Conservation (phyloP, 2,329 filamentous ascomycete genomes). For the Arachnomyces sp. region DNA sequence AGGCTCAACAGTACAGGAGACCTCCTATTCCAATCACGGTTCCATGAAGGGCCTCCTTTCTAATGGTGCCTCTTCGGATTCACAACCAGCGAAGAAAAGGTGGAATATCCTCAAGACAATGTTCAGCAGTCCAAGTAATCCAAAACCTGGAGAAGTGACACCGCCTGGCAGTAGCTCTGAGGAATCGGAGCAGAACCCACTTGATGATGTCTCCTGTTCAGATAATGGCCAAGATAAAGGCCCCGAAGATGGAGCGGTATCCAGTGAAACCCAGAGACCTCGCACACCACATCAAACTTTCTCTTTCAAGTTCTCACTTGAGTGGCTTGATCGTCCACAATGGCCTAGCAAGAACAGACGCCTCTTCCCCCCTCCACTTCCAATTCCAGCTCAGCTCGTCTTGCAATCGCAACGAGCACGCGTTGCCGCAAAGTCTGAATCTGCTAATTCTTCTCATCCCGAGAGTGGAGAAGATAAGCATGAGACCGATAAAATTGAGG, state of each 20-base stretch:
- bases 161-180: conserved; percentile 33
- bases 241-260: not conserved
- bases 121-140: conserved; percentile 39
- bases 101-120: conserved; percentile 47
- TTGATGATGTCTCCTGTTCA: conserved; percentile 13
- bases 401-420: conserved; percentile 33
- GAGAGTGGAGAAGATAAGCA: conserved; percentile 15
- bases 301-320: conserved; percentile 62
- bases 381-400: conserved; percentile 47
- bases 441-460: no score
- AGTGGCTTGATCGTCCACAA: conserved; percentile 52
- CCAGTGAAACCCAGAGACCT: conserved; percentile 17
- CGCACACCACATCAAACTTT: conserved; percentile 47
- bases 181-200: conserved; percentile 8
- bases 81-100: conserved; percentile 31
- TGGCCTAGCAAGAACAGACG: conserved; percentile 45
- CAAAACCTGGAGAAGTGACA: conserved; percentile 37
- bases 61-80: conserved; percentile 13
- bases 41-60: conserved; percentile 21
- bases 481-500: conserved; percentile 8
- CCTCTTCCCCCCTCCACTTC: conserved; percentile 50
- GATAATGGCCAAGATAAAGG: no score
- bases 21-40: conserved; percentile 28
- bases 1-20: no score
- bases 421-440: no score